These are phyloP conservation scores for Termitomyces sp. DNA, from an alignment of 768 basidiomycete species.

Conservation along the genomic window DNA sequence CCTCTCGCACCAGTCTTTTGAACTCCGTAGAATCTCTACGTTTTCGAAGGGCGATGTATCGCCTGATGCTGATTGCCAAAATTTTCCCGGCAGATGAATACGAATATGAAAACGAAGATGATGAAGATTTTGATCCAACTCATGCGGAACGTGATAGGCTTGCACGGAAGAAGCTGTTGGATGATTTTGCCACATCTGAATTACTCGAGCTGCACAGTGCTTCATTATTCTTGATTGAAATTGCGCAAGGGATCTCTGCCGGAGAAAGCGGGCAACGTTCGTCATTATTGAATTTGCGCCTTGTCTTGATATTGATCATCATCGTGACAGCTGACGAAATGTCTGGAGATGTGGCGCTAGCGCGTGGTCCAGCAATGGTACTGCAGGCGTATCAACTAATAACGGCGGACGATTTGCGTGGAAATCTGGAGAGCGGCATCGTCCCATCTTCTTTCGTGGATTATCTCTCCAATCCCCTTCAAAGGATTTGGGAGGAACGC, in stretches of 20 bases:
- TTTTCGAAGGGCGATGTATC: constrained; percentile 17
- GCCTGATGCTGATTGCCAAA: constrained; percentile 12
- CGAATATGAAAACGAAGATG: constrained; percentile 1
- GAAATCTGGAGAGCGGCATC: not conserved
- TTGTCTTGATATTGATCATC: not conserved
- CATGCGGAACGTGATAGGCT: not conserved
- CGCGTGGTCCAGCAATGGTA: constrained; percentile 6
- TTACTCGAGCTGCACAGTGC: constrained; percentile 13
- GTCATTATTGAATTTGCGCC: not conserved
- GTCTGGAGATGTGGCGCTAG: not conserved
- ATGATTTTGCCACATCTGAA: constrained; percentile 6
- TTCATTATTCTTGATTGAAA: constrained; percentile 11
- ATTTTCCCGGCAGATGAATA: constrained; percentile 5
- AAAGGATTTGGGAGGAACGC: constrained; percentile 14
- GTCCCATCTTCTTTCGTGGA: not conserved
- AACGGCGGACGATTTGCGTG: not conserved
- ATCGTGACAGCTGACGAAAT: not conserved
- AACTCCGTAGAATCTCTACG: constrained; percentile 23
- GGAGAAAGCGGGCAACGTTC: not conserved
- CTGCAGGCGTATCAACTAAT: constrained; percentile 9
- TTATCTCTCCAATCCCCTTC: constrained; percentile 14
- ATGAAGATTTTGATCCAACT: constrained; percentile 3
- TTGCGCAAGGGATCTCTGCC: constrained; percentile 2
- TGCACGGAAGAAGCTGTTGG: constrained; percentile 8
- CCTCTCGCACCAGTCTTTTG: constrained; percentile 23